phyloP scores from a whole-genome alignment of 2,329 filamentous ascomycete species.

The Dactylellina cionopaga region DNA sequence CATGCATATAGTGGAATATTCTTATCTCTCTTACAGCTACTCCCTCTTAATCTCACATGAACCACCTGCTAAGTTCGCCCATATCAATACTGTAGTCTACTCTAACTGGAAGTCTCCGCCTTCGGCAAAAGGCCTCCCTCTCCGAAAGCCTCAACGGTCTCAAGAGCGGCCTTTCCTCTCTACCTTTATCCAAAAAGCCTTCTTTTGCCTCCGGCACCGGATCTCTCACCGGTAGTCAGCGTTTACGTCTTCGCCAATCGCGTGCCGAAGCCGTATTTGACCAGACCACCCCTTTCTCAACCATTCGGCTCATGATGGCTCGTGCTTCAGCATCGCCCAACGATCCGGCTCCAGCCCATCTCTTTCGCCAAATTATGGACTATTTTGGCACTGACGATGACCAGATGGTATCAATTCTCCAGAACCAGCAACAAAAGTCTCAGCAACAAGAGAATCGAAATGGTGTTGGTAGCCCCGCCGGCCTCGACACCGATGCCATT shows the following conservation, averaged over 20 bases:
- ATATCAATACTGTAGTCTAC: conserved; percentile 14
- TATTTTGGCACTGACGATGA: conserved; percentile 47
- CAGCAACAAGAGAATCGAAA: conserved; percentile 16
- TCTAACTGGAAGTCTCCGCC: conserved; percentile 7
- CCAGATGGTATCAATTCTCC: conserved; percentile 10
- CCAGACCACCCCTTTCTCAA: conserved; percentile 38
- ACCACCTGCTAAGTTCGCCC: not conserved
- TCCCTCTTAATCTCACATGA: not conserved
- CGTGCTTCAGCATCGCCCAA: conserved; percentile 31
- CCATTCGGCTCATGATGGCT: conserved; percentile 45
- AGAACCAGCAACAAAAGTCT: conserved; percentile 14
- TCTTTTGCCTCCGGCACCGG: conserved; percentile 18
- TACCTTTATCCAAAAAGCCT: conserved; percentile 21
- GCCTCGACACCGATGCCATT: not conserved
- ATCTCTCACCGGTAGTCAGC: conserved; percentile 35
- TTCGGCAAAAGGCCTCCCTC: conserved; percentile 24
- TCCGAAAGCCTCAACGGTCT: conserved; percentile 20
- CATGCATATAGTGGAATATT: too few species aligned
- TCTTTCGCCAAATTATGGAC: conserved; percentile 40
- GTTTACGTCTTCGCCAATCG: conserved; percentile 23
- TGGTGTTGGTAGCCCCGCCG: not conserved
- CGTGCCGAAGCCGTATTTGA: conserved; percentile 44
- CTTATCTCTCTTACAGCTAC: too few species aligned
- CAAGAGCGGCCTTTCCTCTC: conserved; percentile 1
- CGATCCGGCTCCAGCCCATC: conserved; percentile 25